Base-by-base conservation (phyloP, 768 basidiomycete species). In the Amanita fuliginea region DNA sequence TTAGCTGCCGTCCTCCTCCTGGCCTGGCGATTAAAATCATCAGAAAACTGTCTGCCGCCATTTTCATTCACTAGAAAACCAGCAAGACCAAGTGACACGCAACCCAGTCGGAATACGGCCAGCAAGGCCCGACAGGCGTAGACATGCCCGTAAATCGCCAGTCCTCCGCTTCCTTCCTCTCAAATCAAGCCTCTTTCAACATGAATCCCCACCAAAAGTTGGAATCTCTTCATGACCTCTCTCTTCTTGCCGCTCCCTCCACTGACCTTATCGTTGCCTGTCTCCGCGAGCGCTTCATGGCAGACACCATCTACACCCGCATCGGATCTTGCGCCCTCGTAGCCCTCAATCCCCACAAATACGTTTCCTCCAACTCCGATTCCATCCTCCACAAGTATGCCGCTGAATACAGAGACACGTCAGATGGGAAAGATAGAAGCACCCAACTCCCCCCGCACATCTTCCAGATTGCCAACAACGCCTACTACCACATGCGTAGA, bases 401-500 rank as follows among this genome's bases (percentile, higher is more conserved):
- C 3, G 73, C 83, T 16, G 84, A 94, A 59, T 91, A 93, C 60
- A 76, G 89, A 37, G 81, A 89, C 58, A 82, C 86, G 4, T 68
- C 74, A 8, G 74, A 76, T 44, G 75, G 77, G 57, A 82, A 78
- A 63, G 70, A 73, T 45, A 63, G 65, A 7, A 19, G 5, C 3
- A 13, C 36, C 4, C 21, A 8, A 1, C 71, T 82, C 2, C 77
- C 82, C 30, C 95, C 95, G 1, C 95, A 99, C 59, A 81, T 98
- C 37, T 98, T 96, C 63, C 85, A 93, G 59, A 73, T 91, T 42
- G 88, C 90, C 4, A 84, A 91, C 57, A 86, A 88, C 66, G 83
- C 90, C 4, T 97, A 94, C 67, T 97, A 93, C 63, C 91, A 97
- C 65, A 95, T 97, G 93, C 74, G 82, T 44, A 73, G 95, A 56